Conservation (phyloP, 805 yeast genomes). For the Cyberlindnera bimundalis region DNA sequence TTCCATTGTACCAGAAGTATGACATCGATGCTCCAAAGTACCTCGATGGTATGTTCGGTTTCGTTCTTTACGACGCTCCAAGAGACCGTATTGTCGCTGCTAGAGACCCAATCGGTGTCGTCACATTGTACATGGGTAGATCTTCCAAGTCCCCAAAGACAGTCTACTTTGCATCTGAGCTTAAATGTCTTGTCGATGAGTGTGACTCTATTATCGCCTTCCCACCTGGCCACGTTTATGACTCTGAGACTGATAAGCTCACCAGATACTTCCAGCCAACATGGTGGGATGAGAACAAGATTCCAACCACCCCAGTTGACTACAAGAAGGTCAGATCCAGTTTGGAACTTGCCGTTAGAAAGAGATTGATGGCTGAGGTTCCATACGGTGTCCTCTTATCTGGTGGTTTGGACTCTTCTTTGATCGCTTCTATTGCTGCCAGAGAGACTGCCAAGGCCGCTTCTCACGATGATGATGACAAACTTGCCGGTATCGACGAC, state of each 20-base stretch:
- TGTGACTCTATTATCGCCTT: slow-evolving; percentile 90
- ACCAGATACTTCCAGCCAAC: slow-evolving; percentile 88
- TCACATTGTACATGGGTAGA: slow-evolving; percentile 94
- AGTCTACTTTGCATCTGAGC: slow-evolving; percentile 88
- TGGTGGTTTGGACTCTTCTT: slow-evolving; percentile 96
- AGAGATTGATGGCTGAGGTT: slow-evolving; percentile 99
- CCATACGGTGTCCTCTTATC: slow-evolving; percentile 97
- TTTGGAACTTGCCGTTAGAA: slow-evolving; percentile 93
- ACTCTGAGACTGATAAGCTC: slow-evolving; percentile 80
- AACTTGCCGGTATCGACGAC: slow-evolving; percentile 90
- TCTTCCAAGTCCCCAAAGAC: slow-evolving; percentile 63
- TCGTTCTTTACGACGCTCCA: slow-evolving; percentile 81
- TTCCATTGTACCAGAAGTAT: slow-evolving; percentile 85
- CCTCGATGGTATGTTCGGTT: slow-evolving; percentile 98
- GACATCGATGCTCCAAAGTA: slow-evolving; percentile 87
- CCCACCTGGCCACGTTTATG: slow-evolving; percentile 99
- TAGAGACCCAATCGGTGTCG: slow-evolving; percentile 97
- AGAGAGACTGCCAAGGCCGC: slow-evolving; percentile 86
- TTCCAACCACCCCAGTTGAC: slow-evolving; percentile 78
- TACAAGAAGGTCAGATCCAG: slow-evolving; percentile 67
- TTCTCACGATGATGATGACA: slow-evolving; percentile 42
- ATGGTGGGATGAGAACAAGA: slow-evolving; percentile 85
- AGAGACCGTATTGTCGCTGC: slow-evolving; percentile 92
- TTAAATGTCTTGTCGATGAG: slow-evolving; percentile 90
- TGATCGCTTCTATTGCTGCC: slow-evolving; percentile 96